Percentiles rank a stretch among this genome's conserved stretches.
Conservation (phyloP, 495 filamentous ascomycete species). For the Xylaria telfairii region DNA sequence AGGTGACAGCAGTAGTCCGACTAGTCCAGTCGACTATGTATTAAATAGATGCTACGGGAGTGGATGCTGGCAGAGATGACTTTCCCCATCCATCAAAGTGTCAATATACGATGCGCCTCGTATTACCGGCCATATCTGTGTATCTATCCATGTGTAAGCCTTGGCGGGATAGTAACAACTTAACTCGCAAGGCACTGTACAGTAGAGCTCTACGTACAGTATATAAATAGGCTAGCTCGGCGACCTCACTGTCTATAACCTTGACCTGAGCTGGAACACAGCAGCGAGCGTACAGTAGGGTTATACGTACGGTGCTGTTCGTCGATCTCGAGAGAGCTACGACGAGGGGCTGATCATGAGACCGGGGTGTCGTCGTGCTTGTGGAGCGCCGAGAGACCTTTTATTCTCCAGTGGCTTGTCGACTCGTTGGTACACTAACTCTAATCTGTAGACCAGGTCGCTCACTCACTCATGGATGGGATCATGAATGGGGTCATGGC, state of each 20-base stretch:
- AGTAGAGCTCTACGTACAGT: no score
- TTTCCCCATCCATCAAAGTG: background rate
- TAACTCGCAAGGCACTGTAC: no score
- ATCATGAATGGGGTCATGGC: no score
- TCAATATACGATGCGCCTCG: conserved; percentile 4
- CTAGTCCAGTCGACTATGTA: background rate
- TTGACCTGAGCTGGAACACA: background rate
- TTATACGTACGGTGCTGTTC: conserved; percentile 10
- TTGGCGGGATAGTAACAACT: no score
- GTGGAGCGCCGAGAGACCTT: conserved; percentile 6
- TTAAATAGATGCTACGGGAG: background rate
- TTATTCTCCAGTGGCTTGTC: conserved; percentile 3
- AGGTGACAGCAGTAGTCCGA: conserved; percentile 13
- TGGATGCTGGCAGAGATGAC: background rate
- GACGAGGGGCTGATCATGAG: conserved; percentile 14
- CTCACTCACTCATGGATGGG: background rate
- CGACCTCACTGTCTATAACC: background rate
- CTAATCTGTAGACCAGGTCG: background rate
- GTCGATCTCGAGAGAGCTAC: conserved; percentile 17
- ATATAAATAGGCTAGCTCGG: background rate
- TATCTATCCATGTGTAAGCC: background rate
- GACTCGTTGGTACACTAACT: background rate
- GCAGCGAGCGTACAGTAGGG: background rate
- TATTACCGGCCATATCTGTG: background rate
- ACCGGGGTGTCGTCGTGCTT: conserved; percentile 17